A percentile compares a stretch with the other conserved stretches of the same genome.
Conservation (phyloP, 495 filamentous ascomycete genomes). For the Xylaria sp. region DNA sequence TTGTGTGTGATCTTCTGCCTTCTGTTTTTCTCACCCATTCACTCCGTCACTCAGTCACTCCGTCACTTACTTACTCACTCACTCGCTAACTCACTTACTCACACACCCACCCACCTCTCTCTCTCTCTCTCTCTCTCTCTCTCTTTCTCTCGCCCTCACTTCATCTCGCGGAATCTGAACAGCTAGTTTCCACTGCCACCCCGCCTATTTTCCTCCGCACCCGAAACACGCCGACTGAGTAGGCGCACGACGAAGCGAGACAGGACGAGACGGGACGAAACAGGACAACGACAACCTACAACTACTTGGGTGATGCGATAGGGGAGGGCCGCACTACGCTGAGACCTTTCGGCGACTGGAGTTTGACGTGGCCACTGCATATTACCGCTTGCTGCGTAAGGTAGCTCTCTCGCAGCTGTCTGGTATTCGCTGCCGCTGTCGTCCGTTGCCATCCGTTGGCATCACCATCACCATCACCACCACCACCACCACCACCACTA, state of each 20-base stretch:
- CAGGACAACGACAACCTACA: not conserved
- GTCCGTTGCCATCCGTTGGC: not conserved
- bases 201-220: not conserved
- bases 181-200: not conserved
- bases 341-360: not conserved
- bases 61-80: too few relatives aligned
- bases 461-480: not conserved
- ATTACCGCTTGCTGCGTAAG: not conserved
- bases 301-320: not conserved
- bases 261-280: not conserved
- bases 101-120: too few relatives aligned
- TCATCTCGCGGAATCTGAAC: not conserved
- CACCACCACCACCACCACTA: too few relatives aligned
- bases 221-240: not conserved
- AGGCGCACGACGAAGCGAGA: not conserved
- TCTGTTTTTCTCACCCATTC: not conserved
- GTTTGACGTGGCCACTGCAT: not conserved
- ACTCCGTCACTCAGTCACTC: too few relatives aligned
- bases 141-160: too few relatives aligned
- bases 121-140: too few relatives aligned
- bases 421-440: not conserved
- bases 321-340: not conserved
- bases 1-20: not conserved
- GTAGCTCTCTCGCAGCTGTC: not conserved
- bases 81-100: too few relatives aligned